Evolutionary conservation across 2,329 filamentous ascomycete species (phyloP), one percentile per base, ranked within the genome.

Genomic region (Colletotrichum tabaci): DNA sequence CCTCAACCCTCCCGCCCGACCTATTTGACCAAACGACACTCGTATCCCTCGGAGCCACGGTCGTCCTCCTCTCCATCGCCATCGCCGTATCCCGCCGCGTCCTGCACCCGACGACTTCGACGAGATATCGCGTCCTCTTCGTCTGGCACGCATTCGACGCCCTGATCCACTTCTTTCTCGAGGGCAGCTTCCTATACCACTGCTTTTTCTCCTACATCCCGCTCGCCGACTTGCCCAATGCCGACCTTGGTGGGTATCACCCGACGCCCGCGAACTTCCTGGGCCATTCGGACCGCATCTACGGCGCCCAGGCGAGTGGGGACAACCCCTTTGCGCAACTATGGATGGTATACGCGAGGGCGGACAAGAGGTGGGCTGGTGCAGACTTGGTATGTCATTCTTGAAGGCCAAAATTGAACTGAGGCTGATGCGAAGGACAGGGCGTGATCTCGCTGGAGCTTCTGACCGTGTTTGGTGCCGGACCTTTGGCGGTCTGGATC

Each of bases 71-170:
- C 21, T 77, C 81, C 64, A 78, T 83, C 66, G 88, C 88, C 65
- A 89, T 89, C 78, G 75, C 74, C 30, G 76, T 85, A 26, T 90
- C 89, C 12, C 83, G 83, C 40, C 76, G 74, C 60, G 82, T 83
- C 26, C 83, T 89, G 26, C 80, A 91, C 4, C 79, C 83, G 21
- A 78, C 85, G 1, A 85, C 90, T 13, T 82, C 88, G 1, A 79
- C 84, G 47, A 88, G 90, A 62, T 87, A 87, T 67, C 94, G 95
- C 73, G 84, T 93, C 79, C 91, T 98, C 74, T 98, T 98, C 87
- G 89, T 97, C 83, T 98, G 96, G 96, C 95, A 98, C 84, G 88
- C 94, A 47, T 97, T 97, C 84, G 95, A 98, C 81, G 94, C 94
- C 42, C 88, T 98, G 53, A 96, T 95, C 78, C 96, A 99, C 85